Evolutionary conservation across 345 rosid species (phyloP).

Genomic region (Syzygium aqueum): DNA sequence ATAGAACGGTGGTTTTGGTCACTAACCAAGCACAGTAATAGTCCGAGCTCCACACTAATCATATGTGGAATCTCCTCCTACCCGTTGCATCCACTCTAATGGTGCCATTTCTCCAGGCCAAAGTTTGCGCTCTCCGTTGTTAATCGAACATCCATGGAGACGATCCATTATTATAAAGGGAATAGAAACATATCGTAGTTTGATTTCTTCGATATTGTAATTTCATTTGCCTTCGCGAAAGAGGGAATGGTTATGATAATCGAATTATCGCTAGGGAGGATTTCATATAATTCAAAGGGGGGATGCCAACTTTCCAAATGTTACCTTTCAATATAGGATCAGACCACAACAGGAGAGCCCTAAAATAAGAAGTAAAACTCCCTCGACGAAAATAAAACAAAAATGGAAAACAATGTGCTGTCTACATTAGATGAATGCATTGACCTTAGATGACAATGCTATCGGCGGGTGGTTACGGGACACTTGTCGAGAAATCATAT

Average conservation of each 20-base stretch:
- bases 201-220: neutral
- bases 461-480: fast-evolving
- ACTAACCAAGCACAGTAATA: neutral
- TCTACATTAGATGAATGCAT: neutral
- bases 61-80: no score
- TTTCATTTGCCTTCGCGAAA: neutral
- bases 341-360: neutral
- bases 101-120: no score
- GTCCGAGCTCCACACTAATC: neutral
- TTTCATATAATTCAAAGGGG: neutral
- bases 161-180: no score
- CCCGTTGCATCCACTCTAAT: no score
- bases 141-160: no score
- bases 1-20: neutral
- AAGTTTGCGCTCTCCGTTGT: no score
- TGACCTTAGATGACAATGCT: fast-evolving
- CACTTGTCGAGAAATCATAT: neutral
- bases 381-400: neutral
- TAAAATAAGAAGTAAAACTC: neutral
- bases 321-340: neutral
- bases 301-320: neutral
- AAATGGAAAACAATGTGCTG: neutral
- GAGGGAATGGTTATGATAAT: neutral
- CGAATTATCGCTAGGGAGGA: neutral
- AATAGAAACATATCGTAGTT: no score